phyloP scores from a whole-genome alignment of 2,329 filamentous ascomycete genomes.

The Thelonectria olida region DNA sequence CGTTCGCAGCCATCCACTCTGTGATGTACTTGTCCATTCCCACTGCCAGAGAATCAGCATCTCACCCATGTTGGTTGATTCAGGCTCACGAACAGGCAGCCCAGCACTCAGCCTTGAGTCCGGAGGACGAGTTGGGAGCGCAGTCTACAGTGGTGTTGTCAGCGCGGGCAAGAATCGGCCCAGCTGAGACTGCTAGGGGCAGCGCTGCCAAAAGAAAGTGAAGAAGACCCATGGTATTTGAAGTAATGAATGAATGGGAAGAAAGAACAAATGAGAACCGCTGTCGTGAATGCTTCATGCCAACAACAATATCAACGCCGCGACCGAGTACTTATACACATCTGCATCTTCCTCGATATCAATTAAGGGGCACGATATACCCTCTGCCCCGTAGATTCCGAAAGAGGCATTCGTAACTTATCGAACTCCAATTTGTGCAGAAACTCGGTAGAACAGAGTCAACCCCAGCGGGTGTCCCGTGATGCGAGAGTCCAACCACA shows the following conservation, averaged over 20 bases:
- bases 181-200: not conserved
- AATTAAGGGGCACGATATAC: not conserved
- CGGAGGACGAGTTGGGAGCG: slow-evolving; percentile 16
- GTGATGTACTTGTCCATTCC: slow-evolving; percentile 36
- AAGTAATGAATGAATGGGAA: not conserved
- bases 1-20: slow-evolving; percentile 37
- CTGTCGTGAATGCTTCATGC: not conserved
- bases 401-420: not conserved
- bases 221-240: not conserved
- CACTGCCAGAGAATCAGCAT: slow-evolving; percentile 6
- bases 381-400: not conserved
- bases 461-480: not conserved
- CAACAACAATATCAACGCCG: not conserved
- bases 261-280: not conserved
- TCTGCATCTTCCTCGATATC: not conserved
- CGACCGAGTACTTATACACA: not conserved
- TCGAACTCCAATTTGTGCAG: not conserved
- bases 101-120: slow-evolving; percentile 37
- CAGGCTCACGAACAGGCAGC: slow-evolving; percentile 4
- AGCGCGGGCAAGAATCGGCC: not conserved
- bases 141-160: slow-evolving; percentile 1
- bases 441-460: not conserved
- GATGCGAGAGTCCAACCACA: too few relatives aligned
- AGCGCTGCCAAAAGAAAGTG: not conserved
- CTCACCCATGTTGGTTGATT: not conserved